A percentile compares a stretch with the other conserved stretches of the same genome.
These are phyloP conservation scores for Cyberlindnera maritima DNA, from an alignment of 805 yeast genomes.

Conservation along the genomic window DNA sequence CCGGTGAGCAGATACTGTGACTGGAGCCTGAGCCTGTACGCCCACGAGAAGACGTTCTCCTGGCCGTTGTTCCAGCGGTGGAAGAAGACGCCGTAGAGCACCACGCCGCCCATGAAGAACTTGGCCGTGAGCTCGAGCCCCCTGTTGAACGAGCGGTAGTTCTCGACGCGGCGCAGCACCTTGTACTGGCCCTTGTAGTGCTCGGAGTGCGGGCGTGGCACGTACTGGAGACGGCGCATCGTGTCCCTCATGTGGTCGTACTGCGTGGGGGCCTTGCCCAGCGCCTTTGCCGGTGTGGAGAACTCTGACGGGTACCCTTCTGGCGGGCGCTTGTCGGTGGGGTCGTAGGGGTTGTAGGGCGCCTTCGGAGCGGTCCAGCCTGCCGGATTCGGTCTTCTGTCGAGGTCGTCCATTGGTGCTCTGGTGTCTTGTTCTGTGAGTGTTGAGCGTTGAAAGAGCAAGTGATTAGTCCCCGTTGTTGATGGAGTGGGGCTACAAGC, in stretches of 20 bases:
- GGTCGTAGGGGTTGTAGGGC: conserved; percentile 76
- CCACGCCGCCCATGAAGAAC: conserved; percentile 44
- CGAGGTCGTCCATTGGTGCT: conserved; percentile 27
- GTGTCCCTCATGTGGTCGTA: conserved; percentile 66
- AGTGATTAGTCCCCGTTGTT: no score
- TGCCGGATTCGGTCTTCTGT: conserved; percentile 69
- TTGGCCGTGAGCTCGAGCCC: conserved; percentile 62
- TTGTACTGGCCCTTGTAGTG: conserved; percentile 78
- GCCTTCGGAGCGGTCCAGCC: conserved; percentile 71
- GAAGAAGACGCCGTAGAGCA: conserved; percentile 64
- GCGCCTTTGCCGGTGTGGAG: conserved; percentile 59
- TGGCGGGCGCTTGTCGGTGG: conserved; percentile 71
- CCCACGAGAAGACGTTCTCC: conserved; percentile 69
- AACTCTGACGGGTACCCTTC: conserved; percentile 86
- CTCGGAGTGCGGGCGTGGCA: conserved; percentile 74
- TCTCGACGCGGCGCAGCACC: conserved; percentile 57
- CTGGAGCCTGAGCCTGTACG: conserved; percentile 59
- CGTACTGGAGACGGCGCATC: conserved; percentile 70
- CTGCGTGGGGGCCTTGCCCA: conserved; percentile 66
- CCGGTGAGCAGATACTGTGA: conserved; percentile 54
- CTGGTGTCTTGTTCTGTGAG: neutral
- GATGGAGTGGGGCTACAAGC: neutral
- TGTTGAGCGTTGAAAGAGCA: no score
- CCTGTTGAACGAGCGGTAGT: conserved; percentile 48
- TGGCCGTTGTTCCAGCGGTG: conserved; percentile 83